These are phyloP conservation scores for Edaphochlamys debaryana DNA, from an alignment of 139 green algal species.

Conservation along the genomic window DNA sequence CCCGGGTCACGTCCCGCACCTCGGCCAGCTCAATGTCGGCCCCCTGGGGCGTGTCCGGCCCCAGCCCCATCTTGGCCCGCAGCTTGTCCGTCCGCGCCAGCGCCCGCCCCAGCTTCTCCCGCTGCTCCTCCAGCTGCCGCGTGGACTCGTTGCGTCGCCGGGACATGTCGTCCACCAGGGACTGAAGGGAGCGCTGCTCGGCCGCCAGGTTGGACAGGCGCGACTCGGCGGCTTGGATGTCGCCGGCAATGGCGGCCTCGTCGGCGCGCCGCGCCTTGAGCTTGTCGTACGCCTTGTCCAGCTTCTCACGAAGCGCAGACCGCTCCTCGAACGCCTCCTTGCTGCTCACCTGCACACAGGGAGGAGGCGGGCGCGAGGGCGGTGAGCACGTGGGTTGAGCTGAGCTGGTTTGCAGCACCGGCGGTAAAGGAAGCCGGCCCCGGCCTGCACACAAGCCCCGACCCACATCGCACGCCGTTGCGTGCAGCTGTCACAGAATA, in stretches of 20 bases:
- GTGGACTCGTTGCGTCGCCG: constrained; percentile 36
- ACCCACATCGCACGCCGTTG: too few species aligned
- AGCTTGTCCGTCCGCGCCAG: constrained; percentile 41
- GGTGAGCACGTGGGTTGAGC: too few species aligned
- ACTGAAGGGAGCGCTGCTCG: constrained; percentile 56
- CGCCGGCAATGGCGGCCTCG: constrained; percentile 44
- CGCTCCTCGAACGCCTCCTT: constrained; percentile 50
- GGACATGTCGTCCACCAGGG: constrained; percentile 53
- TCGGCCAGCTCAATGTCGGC: constrained; percentile 13
- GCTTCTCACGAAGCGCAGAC: constrained; percentile 57
- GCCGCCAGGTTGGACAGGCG: constrained; percentile 43
- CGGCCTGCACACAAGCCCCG: too few species aligned
- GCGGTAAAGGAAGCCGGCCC: too few species aligned
- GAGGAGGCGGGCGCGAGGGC: too few species aligned
- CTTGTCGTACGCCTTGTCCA: constrained; percentile 75
- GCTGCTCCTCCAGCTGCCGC: constrained; percentile 63
- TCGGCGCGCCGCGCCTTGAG: constrained; percentile 66
- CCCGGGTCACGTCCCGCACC: constrained; percentile 30
- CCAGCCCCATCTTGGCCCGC: constrained; percentile 49
- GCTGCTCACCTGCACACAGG: constrained; percentile 26
- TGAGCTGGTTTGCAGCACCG: too few species aligned
- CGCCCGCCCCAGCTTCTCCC: constrained; percentile 62
- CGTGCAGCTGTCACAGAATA: too few species aligned
- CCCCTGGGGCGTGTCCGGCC: neutral
- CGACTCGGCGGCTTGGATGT: constrained; percentile 48